Evolutionary conservation across 2,329 filamentous ascomycete species (phyloP), one percentile per base, ranked within the genome.

Genomic region (Alternaria viburni): DNA sequence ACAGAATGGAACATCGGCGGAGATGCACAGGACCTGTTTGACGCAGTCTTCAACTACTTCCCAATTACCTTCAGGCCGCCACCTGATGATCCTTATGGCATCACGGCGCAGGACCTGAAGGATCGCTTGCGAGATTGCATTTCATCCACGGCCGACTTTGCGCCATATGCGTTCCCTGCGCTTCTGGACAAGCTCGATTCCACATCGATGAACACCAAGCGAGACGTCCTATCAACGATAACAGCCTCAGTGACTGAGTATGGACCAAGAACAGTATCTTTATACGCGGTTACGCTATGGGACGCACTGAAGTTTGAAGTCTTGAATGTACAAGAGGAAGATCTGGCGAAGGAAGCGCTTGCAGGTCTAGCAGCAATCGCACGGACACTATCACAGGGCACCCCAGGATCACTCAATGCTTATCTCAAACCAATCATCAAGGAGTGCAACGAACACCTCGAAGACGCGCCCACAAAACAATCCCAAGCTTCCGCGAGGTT

Each of bases 11-110:
- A 88, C 67, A 86, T 91, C 62, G 83, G 84, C 4, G 83, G 83
- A 43, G 84, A 89, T 75, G 86, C 85, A 9, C 62, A 80, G 73
- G 83, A 85, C 28, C 81, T 91, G 47, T 91, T 91, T 72, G 89
- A 91, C 67, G 85, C 88, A 4, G 88, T 90, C 17, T 91, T 90
- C 78, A 90, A 90, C 70, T 91, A 91, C 76, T 91, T 91, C 73
- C 89, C 89, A 0, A 91, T 91, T 68, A 91, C 89, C 0, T 91
- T 91, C 78, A 85, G 87, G 70, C 89, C 89, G 11, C 89, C 89
- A 1, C 89, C 88, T 11, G 88, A 90, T 67, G 89, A 91, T 71
- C 89, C 89, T 1, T 91, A 90, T 65, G 87, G 88, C 2, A 90
- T 91, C 64, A 91, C 89, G 3, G 87, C 89, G 3, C 88, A 91